A percentile compares a stretch with the other conserved stretches of the same genome.
phyloP scores from a whole-genome alignment of 1,284 basidiomycete species.

The Ceratobasidium theobromae region DNA sequence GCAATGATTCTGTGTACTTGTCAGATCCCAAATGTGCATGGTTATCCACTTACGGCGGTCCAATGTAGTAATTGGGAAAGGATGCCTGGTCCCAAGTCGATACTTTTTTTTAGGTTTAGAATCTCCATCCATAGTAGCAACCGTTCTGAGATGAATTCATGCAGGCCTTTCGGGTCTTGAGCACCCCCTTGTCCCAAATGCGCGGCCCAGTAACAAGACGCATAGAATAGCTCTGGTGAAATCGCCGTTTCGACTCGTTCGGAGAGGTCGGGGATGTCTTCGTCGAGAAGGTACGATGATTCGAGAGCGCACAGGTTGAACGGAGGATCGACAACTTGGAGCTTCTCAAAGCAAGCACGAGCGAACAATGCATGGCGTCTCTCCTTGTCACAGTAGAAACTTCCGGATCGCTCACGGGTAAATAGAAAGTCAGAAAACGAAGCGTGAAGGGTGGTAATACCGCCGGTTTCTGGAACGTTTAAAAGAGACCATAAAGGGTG shows the following conservation, averaged over 20 bases:
- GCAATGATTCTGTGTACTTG: background rate
- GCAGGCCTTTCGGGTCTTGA: background rate
- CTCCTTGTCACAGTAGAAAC: background rate
- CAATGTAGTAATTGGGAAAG: background rate
- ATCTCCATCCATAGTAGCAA: constrained; percentile 4
- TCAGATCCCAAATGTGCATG: background rate
- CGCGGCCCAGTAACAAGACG: background rate
- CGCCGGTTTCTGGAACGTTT: background rate
- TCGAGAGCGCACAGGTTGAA: constrained; percentile 5
- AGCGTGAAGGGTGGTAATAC: background rate
- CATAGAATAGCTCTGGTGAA: background rate
- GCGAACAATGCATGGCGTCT: background rate
- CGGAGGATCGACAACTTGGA: background rate
- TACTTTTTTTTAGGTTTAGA: background rate
- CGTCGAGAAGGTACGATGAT: background rate
- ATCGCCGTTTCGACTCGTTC: background rate
- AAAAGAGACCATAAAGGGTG: background rate
- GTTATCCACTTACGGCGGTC: background rate
- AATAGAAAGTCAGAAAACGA: constrained; percentile 3
- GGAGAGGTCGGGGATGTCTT: background rate
- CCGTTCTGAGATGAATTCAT: background rate
- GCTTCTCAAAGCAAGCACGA: background rate
- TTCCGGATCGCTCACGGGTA: background rate
- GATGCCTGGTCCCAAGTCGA: background rate
- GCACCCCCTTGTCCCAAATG: background rate